A percentile compares a stretch with the other conserved stretches of the same genome.
Conservation (phyloP, 768 basidiomycete genomes). For the Lactifluus hygrophoroides region DNA sequence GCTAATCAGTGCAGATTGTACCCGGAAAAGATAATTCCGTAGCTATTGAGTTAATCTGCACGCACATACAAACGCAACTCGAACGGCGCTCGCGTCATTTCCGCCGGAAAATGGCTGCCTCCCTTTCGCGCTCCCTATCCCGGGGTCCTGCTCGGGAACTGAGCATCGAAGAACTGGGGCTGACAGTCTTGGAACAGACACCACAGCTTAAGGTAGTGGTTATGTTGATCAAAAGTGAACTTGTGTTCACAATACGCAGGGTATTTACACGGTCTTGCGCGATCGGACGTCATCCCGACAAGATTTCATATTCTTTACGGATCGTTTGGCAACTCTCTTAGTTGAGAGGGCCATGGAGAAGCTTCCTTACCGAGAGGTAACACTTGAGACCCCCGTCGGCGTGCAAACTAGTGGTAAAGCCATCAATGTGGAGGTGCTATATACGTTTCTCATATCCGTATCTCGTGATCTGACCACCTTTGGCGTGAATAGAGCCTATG, state of each 20-base stretch:
- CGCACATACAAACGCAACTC: conserved; percentile 80
- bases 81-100: conserved; percentile 69
- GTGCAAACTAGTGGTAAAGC: conserved; percentile 50
- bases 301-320: conserved; percentile 90
- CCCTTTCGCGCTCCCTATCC: conserved; percentile 21
- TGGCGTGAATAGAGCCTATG: conserved; percentile 50
- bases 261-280: conserved; percentile 82
- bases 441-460: conserved; percentile 9
- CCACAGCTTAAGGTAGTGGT: conserved; percentile 63
- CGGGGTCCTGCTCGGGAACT: conserved; percentile 14
- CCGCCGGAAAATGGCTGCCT: conserved; percentile 57
- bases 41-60: conserved; percentile 88
- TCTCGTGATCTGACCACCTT: background rate
- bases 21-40: conserved; percentile 85
- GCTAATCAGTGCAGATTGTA: conserved; percentile 61
- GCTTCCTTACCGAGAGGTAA: conserved; percentile 60
- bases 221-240: background rate
- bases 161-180: conserved; percentile 36
- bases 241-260: conserved; percentile 36
- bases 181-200: conserved; percentile 67
- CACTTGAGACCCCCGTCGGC: conserved; percentile 61
- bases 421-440: conserved; percentile 46
- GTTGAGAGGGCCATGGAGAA: conserved; percentile 78
- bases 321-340: conserved; percentile 76
- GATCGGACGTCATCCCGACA: conserved; percentile 60